A percentile compares a stretch with the other conserved stretches of the same genome.
These are phyloP conservation scores for Dentipellis sp. DNA, from an alignment of 768 basidiomycete genomes.

Conservation along the genomic window DNA sequence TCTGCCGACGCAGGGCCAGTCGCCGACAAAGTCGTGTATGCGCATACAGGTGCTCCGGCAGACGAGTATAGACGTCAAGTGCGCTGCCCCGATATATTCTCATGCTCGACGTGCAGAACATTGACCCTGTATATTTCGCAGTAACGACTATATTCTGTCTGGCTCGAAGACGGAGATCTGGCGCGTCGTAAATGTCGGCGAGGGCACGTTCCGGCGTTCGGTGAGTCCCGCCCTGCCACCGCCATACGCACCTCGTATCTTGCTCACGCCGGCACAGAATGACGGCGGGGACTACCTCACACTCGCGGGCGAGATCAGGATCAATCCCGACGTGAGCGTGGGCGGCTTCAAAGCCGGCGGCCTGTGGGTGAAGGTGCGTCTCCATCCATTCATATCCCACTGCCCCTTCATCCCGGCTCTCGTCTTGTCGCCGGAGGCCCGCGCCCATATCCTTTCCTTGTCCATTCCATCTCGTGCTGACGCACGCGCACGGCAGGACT, in stretches of 20 bases:
- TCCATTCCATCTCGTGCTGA: too few species aligned
- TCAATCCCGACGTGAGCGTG: constrained; percentile 37
- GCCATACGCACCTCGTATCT: not conserved
- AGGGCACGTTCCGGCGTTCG: constrained; percentile 7
- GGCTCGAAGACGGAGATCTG: constrained; percentile 10
- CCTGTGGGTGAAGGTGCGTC: constrained; percentile 48
- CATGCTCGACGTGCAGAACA: not conserved
- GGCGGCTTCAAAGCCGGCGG: constrained; percentile 62
- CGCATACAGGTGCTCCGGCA: constrained; percentile 59
- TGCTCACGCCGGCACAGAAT: constrained; percentile 31
- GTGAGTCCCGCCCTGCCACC: constrained; percentile 5
- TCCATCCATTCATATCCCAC: not conserved
- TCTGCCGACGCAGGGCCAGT: constrained; percentile 33
- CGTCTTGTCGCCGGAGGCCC: too few species aligned
- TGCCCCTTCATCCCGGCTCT: not conserved
- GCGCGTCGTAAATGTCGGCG: constrained; percentile 4
- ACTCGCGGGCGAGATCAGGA: constrained; percentile 54
- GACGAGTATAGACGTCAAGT: constrained; percentile 55
- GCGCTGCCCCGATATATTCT: constrained; percentile 4
- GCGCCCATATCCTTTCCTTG: too few species aligned
- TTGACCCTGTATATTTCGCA: not conserved
- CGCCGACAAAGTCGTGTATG: constrained; percentile 29
- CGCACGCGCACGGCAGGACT: constrained; percentile 38
- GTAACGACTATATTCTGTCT: not conserved
- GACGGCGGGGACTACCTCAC: constrained; percentile 54